Percentiles rank a stretch among this genome's conserved stretches.
Conservation (phyloP, 2,329 filamentous ascomycete genomes). For the Fusarium austroafricanum region DNA sequence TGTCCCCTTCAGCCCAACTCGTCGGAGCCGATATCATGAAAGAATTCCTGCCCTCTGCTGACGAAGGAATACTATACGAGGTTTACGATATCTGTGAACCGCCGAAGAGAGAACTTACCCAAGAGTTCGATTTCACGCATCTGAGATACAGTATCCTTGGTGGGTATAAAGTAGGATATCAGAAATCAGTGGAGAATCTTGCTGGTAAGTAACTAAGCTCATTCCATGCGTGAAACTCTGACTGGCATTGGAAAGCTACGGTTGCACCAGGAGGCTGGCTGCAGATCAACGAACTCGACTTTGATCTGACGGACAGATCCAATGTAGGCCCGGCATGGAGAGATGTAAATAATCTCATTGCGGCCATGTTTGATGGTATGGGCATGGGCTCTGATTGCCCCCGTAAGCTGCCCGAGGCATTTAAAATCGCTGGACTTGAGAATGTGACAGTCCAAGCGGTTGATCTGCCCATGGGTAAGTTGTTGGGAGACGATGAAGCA, state of each 20-base stretch:
- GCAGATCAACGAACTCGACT: constrained; percentile 26
- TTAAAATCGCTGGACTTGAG: background rate
- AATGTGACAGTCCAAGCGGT: background rate
- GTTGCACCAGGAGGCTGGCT: constrained; percentile 20
- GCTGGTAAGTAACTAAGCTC: background rate
- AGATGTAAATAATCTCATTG: constrained; percentile 5
- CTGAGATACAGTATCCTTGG: constrained; percentile 15
- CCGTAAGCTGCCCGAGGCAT: background rate
- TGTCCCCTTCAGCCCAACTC: constrained; percentile 20
- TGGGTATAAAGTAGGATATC: constrained; percentile 2
- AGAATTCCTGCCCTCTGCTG: constrained; percentile 4
- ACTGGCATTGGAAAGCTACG: background rate
- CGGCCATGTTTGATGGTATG: constrained; percentile 16
- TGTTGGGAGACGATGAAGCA: background rate
- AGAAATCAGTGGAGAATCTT: constrained; percentile 1
- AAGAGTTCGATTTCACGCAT: constrained; percentile 12
- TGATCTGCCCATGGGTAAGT: constrained; percentile 17
- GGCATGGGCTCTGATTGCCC: constrained; percentile 3
- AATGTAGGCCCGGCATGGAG: constrained; percentile 2
- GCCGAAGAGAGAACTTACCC: background rate
- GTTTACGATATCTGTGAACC: constrained; percentile 10
- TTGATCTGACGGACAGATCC: background rate
- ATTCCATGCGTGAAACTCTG: rapidly evolving
- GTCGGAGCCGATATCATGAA: constrained; percentile 25
- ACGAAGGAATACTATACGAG: constrained; percentile 1